Conservation (phyloP, 2,329 filamentous ascomycete species). For the Didymella exigua region DNA sequence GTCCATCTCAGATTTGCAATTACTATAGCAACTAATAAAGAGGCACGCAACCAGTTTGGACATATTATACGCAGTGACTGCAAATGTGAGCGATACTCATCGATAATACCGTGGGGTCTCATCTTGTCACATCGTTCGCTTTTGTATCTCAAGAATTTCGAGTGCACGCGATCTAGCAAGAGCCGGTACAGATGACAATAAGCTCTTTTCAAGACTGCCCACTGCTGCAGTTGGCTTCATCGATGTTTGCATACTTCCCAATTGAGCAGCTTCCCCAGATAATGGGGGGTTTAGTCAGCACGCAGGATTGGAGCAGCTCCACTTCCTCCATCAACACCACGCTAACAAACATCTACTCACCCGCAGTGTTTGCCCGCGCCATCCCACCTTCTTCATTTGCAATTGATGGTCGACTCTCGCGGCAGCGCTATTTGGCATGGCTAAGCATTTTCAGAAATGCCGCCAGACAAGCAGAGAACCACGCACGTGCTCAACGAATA, state of each 20-base stretch:
- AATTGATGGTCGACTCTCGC: not conserved
- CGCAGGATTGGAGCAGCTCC: not conserved
- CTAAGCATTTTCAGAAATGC: not conserved
- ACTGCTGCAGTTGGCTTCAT: not conserved
- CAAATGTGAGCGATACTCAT: too few relatives aligned
- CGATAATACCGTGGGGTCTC: too few relatives aligned
- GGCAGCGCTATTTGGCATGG: not conserved
- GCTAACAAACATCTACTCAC: slow-evolving; percentile 4
- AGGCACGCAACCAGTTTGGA: too few relatives aligned
- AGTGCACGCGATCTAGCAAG: too few relatives aligned
- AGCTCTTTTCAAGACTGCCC: too few relatives aligned
- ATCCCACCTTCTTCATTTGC: not conserved
- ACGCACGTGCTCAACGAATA: slow-evolving; percentile 20
- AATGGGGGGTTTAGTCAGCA: slow-evolving; percentile 5
- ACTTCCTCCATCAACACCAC: slow-evolving; percentile 14
- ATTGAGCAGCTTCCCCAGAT: slow-evolving; percentile 4
- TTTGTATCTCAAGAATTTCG: too few relatives aligned
- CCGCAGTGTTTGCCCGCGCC: not conserved
- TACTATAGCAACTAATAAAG: too few relatives aligned
- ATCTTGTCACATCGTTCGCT: too few relatives aligned
- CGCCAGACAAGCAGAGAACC: slow-evolving; percentile 4
- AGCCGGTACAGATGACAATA: too few relatives aligned
- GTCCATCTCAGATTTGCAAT: too few relatives aligned
- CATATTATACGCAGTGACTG: too few relatives aligned
- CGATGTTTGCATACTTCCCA: not conserved